These are phyloP conservation scores for Puya raimondii DNA, from an alignment of 176 grass and related monocot genomes.

Conservation along the genomic window DNA sequence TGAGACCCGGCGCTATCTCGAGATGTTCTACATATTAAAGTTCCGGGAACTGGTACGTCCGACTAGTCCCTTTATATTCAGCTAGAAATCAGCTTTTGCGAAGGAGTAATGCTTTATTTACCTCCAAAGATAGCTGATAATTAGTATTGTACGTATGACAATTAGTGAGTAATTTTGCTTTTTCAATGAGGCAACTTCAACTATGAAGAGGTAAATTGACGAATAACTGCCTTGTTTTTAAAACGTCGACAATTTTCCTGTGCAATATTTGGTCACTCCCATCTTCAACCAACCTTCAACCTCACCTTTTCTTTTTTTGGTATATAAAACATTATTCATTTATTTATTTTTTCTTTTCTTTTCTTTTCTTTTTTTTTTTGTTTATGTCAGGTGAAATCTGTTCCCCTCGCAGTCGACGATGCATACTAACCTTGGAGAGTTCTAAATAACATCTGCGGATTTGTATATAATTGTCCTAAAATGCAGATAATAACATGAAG, in stretches of 20 bases:
- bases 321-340: not conserved
- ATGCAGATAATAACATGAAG: not conserved
- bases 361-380: not conserved
- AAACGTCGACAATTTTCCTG: too few species aligned
- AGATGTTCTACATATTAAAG: constrained; percentile 97
- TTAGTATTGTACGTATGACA: too few species aligned
- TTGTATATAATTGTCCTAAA: not conserved
- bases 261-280: too few species aligned
- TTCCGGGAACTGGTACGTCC: constrained; percentile 63
- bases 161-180: too few species aligned
- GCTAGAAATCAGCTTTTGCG: not conserved
- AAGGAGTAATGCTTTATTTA: not conserved
- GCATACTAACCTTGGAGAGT: constrained; percentile 15
- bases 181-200: too few species aligned
- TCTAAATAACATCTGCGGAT: not conserved
- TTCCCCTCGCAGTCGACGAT: constrained; percentile 56
- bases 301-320: too few species aligned
- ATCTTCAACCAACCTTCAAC: too few species aligned
- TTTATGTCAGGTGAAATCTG: constrained; percentile 54
- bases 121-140: too few species aligned
- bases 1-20: constrained; percentile 73
- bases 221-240: too few species aligned
- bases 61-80: not conserved
- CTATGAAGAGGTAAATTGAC: too few species aligned
- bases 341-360: not conserved